Percentiles rank a stretch among this genome's conserved stretches.
Evolutionary conservation across 192 early-diverging fungal genomes (phyloP).

Genomic region (Coemansia sp.): DNA sequence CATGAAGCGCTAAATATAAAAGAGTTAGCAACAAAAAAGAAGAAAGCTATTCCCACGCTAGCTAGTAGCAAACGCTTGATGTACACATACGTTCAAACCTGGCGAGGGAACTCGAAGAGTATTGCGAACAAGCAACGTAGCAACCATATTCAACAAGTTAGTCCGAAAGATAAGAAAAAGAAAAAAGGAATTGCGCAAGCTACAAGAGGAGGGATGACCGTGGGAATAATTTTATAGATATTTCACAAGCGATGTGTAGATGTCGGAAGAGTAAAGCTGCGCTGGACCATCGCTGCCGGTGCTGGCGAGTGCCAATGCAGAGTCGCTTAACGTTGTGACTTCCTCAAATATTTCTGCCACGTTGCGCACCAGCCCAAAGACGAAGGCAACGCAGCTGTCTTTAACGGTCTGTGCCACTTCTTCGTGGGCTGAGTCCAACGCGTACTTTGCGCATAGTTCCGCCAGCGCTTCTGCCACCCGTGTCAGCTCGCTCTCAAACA

Average conservation of each 20-base stretch:
- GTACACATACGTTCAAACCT: too few species aligned
- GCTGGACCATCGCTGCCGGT: not conserved
- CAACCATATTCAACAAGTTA: too few species aligned
- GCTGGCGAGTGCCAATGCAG: not conserved
- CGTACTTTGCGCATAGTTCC: slow-evolving; percentile 6
- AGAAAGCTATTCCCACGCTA: too few species aligned
- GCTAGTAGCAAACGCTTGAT: too few species aligned
- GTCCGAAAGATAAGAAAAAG: too few species aligned
- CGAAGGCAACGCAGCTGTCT: slow-evolving; percentile 36
- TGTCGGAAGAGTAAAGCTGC: not conserved
- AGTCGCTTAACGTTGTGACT: slow-evolving; percentile 33
- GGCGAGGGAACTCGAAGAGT: too few species aligned
- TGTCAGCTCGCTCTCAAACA: slow-evolving; percentile 43
- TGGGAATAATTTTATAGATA: too few species aligned
- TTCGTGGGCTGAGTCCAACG: not conserved
- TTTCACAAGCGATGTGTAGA: not conserved
- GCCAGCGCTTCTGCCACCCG: slow-evolving; percentile 21
- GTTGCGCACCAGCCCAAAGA: slow-evolving; percentile 44
- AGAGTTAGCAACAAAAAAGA: not conserved
- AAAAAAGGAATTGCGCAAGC: not conserved
- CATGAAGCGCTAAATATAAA: slow-evolving; percentile 28
- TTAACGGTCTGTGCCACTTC: not conserved
- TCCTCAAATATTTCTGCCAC: slow-evolving; percentile 49
- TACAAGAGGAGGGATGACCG: not conserved
- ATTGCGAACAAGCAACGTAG: too few species aligned